Evolutionary conservation across 306 rosid genomes (phyloP), one percentile per base, ranked within the genome.

Genomic region (Albizia julibrissin): DNA sequence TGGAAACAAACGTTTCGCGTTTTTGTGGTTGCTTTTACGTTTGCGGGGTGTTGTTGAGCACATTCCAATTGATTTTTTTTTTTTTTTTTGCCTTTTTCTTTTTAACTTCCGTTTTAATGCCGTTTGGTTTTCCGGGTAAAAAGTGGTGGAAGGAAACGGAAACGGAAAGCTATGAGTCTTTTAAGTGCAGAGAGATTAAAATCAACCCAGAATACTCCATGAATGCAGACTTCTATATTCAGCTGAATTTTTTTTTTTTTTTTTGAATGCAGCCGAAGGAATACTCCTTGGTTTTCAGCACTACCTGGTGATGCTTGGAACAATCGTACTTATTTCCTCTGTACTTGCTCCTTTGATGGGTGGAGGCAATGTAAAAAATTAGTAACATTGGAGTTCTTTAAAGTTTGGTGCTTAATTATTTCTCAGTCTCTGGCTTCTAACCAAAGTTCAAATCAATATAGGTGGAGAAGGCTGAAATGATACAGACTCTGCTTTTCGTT

Each of bases 391-490:
- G 24, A 65, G n/a, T 47, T 62, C 18, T 49, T 12, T 24, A 16
- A 4, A 33, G 16, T 49, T 56, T 80, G 40, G 22, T n/a, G 14
- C 69, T 27, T 6, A 2, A n/a, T 8, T 56, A 6, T 47, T 22
- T 21, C 62, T 71, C 52, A 14, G 44, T 24, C 74, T 22, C 74
- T 62, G 79, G 62, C 39, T 65, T 74, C 69, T 49, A 50, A 37
- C 50, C 39, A 10, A 27, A 67, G 39, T 54, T 80, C 39, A 71
- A 69, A 21, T 0, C 16, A 52, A 37, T 37, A 37, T 65, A 95
- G 99, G 91, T 85, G 79, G 99, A 95, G 88, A 93, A 95, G 86
- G 97, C 96, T 77, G 81, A 91, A 86, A 83, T 90, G 89, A 92
- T 95, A 39, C 87, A 92, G 52, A 95, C 99, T 39, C 18, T 91